Evolutionary conservation across 1,139 yeast species (phyloP).

Genomic region (Diutina siamensis): DNA sequence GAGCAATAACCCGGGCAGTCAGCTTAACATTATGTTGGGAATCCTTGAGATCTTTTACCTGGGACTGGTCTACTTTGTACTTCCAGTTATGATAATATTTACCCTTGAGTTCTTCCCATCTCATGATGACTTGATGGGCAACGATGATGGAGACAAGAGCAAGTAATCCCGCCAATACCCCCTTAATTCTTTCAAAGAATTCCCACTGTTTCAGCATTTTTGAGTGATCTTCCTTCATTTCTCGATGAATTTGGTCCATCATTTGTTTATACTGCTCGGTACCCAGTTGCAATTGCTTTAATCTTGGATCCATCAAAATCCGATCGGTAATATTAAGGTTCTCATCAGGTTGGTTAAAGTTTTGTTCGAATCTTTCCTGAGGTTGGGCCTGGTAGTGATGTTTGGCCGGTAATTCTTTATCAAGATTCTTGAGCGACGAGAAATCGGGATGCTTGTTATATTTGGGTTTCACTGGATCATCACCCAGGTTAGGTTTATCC

Average conservation of each 20-base stretch:
- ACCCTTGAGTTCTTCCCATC: conserved; percentile 27
- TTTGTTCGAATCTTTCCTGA: neutral
- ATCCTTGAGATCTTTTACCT: conserved; percentile 17
- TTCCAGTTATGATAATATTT: conserved; percentile 15
- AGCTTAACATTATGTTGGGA: conserved; percentile 20
- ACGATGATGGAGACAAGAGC: conserved; percentile 23
- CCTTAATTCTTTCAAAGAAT: conserved; percentile 25
- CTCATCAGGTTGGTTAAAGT: neutral
- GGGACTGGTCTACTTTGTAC: conserved; percentile 19
- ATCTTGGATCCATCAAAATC: conserved; percentile 23
- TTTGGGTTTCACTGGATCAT: neutral
- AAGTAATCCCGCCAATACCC: conserved; percentile 20
- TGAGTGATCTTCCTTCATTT: conserved; percentile 15
- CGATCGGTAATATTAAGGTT: neutral
- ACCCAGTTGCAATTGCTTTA: conserved; percentile 19
- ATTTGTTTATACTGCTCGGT: conserved; percentile 30
- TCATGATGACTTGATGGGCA: conserved; percentile 29
- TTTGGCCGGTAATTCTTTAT: neutral
- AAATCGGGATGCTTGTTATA: neutral
- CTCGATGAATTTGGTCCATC: conserved; percentile 20
- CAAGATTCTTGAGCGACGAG: neutral
- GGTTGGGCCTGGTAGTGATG: neutral
- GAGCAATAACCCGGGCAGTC: conserved; percentile 17
- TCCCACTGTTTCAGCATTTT: conserved; percentile 15
- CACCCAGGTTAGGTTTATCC: no score